phyloP scores from a whole-genome alignment of 2,329 filamentous ascomycete genomes.

The Xylaria sp. region DNA sequence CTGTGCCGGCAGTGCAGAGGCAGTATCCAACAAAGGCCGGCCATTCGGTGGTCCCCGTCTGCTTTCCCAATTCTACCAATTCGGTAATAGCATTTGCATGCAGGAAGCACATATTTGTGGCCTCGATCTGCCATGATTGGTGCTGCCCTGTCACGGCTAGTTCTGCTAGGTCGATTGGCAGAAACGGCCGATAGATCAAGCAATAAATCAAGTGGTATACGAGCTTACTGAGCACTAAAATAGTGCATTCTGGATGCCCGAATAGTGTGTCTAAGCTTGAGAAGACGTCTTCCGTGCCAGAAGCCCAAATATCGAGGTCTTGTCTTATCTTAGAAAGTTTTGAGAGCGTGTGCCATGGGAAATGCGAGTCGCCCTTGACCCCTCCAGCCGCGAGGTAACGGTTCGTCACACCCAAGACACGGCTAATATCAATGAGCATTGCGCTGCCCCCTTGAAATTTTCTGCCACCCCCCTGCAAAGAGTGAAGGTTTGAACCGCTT shows the following conservation, averaged over 20 bases:
- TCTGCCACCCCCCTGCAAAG: slow-evolving; percentile 73
- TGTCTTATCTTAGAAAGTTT: slow-evolving; percentile 87
- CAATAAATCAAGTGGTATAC: slow-evolving; percentile 90
- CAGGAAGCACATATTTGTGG: slow-evolving; percentile 85
- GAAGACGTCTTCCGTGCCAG: slow-evolving; percentile 82
- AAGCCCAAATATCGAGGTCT: slow-evolving; percentile 85
- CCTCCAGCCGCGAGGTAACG: slow-evolving; percentile 85
- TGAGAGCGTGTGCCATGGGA: slow-evolving; percentile 88
- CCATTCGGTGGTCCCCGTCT: slow-evolving; percentile 81
- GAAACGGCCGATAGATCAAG: slow-evolving; percentile 85
- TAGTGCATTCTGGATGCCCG: slow-evolving; percentile 79
- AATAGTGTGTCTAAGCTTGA: slow-evolving; percentile 79
- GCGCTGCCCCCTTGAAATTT: slow-evolving; percentile 79
- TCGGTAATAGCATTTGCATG: slow-evolving; percentile 90
- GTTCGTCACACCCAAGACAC: slow-evolving; percentile 84
- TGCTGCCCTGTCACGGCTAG: slow-evolving; percentile 83
- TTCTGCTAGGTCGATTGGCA: slow-evolving; percentile 85
- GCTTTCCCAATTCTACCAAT: slow-evolving; percentile 80
- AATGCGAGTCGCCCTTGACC: slow-evolving; percentile 89
- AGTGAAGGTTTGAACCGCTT: slow-evolving; percentile 79
- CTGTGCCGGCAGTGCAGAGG: slow-evolving; percentile 85
- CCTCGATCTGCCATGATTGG: slow-evolving; percentile 92
- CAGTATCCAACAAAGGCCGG: slow-evolving; percentile 88
- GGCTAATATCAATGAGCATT: slow-evolving; percentile 85
- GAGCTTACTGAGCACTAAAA: slow-evolving; percentile 83